Conservation (phyloP, 1,284 basidiomycete genomes). For the Pseudozyma tsukubaensis region DNA sequence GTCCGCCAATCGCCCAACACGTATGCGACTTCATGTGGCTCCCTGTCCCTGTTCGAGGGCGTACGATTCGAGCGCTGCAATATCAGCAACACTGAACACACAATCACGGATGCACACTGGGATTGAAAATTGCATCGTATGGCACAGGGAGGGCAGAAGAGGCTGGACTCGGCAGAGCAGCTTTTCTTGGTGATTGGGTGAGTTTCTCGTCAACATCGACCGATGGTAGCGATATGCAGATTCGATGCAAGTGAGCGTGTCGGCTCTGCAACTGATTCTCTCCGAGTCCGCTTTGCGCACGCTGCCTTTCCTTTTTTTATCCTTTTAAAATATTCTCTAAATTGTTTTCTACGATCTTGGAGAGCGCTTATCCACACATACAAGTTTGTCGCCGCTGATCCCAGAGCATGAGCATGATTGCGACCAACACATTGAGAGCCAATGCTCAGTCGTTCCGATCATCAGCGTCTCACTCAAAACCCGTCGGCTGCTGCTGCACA, state of each 20-base stretch:
- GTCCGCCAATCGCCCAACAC: too few species aligned
- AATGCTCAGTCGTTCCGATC: too few species aligned
- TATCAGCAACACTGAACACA: neutral
- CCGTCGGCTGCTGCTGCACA: neutral
- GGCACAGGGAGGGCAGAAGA: neutral
- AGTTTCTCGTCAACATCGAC: constrained; percentile 21
- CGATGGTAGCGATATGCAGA: constrained; percentile 13
- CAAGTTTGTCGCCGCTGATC: neutral
- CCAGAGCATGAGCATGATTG: too few species aligned
- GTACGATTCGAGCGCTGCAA: too few species aligned
- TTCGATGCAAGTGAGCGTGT: neutral
- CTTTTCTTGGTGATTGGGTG: neutral
- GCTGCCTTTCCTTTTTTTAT: neutral
- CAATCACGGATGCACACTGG: neutral
- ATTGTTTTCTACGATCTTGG: neutral
- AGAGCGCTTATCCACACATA: neutral
- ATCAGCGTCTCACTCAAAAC: neutral
- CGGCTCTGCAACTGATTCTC: neutral
- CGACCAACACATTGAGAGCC: too few species aligned
- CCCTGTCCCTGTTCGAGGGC: too few species aligned
- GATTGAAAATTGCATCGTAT: neutral
- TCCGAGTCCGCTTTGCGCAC: neutral
- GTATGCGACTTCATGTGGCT: too few species aligned
- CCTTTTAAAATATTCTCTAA: neutral
- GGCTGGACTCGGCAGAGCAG: neutral